Conservation (phyloP, 805 yeast genomes). For the Kregervanrija fluxuum region DNA sequence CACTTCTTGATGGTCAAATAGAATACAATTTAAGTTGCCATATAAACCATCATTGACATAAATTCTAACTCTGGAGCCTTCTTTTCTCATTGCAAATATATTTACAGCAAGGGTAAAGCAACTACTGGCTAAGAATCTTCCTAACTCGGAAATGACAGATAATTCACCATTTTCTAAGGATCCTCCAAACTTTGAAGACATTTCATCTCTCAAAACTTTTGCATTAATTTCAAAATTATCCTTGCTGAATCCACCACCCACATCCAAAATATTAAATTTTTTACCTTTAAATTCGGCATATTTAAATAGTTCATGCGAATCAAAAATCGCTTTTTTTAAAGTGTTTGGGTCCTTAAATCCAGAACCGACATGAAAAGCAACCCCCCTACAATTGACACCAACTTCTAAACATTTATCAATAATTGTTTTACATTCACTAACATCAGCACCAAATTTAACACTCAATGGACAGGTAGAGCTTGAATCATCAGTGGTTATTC, state of each 20-base stretch:
- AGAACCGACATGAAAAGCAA: conserved; percentile 93
- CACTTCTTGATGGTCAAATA: conserved; percentile 87
- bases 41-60: conserved; percentile 94
- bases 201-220: conserved; percentile 43
- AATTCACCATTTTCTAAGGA: conserved; percentile 23
- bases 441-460: conserved; percentile 81
- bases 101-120: conserved; percentile 81
- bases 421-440: conserved; percentile 45
- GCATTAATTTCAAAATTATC: conserved; percentile 54
- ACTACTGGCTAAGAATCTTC: conserved; percentile 78
- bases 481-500: conserved; percentile 87
- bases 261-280: conserved; percentile 49
- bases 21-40: conserved; percentile 89
- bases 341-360: conserved; percentile 75
- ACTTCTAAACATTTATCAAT: conserved; percentile 55
- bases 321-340: conserved; percentile 62
- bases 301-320: conserved; percentile 64
- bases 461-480: conserved; percentile 80
- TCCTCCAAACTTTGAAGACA: conserved; percentile 56
- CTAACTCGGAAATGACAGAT: conserved; percentile 83
- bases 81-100: conserved; percentile 73
- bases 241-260: conserved; percentile 89
- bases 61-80: conserved; percentile 49
- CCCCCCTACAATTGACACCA: conserved; percentile 66
- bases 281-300: conserved; percentile 35